Percentiles rank a stretch among this genome's conserved stretches.
Evolutionary conservation across 352 stramenopile species (phyloP).

Genomic region (Pythium plurisporium): DNA sequence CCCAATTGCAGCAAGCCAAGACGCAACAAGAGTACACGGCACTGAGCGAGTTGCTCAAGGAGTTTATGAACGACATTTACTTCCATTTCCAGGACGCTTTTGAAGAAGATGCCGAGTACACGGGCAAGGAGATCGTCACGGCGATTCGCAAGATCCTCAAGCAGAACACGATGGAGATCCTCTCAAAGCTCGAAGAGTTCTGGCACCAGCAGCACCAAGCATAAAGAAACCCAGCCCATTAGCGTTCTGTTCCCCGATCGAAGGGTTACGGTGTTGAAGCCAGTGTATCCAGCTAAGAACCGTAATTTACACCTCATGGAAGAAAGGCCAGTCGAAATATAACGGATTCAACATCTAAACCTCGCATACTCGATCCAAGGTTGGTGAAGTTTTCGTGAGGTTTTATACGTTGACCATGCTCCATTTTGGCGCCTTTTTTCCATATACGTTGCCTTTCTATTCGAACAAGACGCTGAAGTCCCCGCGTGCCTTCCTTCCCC

Average conservation of each 20-base stretch:
- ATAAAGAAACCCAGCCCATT: not conserved
- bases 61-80: conserved; percentile 88
- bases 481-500: no score
- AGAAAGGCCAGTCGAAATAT: conserved; percentile 1
- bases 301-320: not conserved
- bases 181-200: conserved; percentile 68
- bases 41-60: conserved; percentile 69
- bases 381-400: not conserved
- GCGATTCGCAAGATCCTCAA: conserved; percentile 81
- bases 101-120: conserved; percentile 80
- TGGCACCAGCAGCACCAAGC: conserved; percentile 44
- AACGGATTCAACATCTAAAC: conserved; percentile 12
- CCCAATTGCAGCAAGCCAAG: conserved; percentile 36
- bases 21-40: conserved; percentile 51
- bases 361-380: not conserved
- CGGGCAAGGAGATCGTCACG: conserved; percentile 78
- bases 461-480: no score
- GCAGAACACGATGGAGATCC: conserved; percentile 78
- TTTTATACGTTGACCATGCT: conserved; percentile 4
- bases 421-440: conserved; percentile 18
- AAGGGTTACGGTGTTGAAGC: not conserved
- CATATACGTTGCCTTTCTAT: conserved; percentile 20
- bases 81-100: conserved; percentile 84
- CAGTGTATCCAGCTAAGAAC: not conserved
- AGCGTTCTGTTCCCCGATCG: not conserved